Evolutionary conservation across 2,329 filamentous ascomycete species (phyloP).

Genomic region (Neonectria neomacrospora): DNA sequence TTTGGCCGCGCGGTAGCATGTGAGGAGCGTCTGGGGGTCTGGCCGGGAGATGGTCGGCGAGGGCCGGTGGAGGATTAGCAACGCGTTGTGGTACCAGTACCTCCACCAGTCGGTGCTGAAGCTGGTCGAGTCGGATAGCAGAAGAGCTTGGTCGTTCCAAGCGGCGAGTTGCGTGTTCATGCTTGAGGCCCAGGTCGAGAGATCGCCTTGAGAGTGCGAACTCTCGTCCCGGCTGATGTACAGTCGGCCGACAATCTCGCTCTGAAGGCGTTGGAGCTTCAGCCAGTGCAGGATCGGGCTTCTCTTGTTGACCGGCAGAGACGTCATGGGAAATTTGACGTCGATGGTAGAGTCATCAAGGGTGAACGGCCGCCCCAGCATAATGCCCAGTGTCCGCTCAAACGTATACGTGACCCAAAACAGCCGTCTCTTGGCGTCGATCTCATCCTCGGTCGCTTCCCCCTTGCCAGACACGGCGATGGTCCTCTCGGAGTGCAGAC

Average conservation of each 20-base stretch:
- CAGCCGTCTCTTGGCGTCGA: constrained; percentile 34
- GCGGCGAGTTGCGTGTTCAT: constrained; percentile 12
- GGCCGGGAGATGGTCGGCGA: constrained; percentile 24
- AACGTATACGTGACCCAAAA: constrained; percentile 44
- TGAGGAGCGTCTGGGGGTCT: constrained; percentile 16
- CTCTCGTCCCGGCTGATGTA: constrained; percentile 16
- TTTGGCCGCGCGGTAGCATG: constrained; percentile 34
- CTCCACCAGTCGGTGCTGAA: constrained; percentile 33
- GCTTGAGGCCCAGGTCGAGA: constrained; percentile 8
- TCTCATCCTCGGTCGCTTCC: constrained; percentile 11
- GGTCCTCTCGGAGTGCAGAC: constrained; percentile 36
- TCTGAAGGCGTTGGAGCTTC: constrained; percentile 36
- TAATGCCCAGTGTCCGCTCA: constrained; percentile 38
- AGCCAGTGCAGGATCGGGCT: constrained; percentile 38
- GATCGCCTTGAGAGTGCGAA: background rate
- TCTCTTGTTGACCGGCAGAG: constrained; percentile 12
- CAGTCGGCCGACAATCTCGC: constrained; percentile 29
- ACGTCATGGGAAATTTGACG: constrained; percentile 25
- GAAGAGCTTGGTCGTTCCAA: constrained; percentile 19
- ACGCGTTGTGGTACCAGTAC: constrained; percentile 39
- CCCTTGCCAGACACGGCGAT: constrained; percentile 16
- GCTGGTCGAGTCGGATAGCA: constrained; percentile 5
- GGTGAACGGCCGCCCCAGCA: constrained; percentile 40
- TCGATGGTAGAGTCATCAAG: constrained; percentile 39
- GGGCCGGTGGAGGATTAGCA: constrained; percentile 38